Percentiles rank a stretch among this genome's conserved stretches.
These are phyloP conservation scores for Elaeis guineensis DNA, from an alignment of 176 grass and related monocot species.

Conservation along the genomic window DNA sequence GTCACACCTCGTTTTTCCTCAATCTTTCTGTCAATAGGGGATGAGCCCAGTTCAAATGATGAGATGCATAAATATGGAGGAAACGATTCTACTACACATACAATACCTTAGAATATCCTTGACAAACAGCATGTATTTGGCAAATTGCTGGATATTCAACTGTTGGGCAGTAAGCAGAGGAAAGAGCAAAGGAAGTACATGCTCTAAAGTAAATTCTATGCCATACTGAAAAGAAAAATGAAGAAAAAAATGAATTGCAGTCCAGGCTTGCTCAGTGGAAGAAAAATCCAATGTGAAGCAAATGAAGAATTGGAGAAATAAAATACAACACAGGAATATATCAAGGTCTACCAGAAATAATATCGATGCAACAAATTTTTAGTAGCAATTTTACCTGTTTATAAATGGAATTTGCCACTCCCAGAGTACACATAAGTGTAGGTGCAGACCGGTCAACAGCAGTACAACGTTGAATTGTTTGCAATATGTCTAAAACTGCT, in stretches of 20 bases:
- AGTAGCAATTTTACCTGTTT: conserved; percentile 57
- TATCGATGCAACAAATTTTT: not conserved
- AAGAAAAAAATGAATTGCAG: conserved; percentile 4
- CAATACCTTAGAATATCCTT: conserved; percentile 90
- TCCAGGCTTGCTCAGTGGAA: conserved; percentile 5
- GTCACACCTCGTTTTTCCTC: conserved; percentile 94
- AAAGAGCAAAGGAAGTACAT: conserved; percentile 82
- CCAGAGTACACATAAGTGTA: conserved; percentile 96
- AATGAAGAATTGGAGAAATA: not conserved
- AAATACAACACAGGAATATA: not conserved
- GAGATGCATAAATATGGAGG: not conserved
- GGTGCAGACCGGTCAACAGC: conserved; percentile 84
- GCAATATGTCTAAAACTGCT: conserved; percentile 60
- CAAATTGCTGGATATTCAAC: conserved; percentile 95
- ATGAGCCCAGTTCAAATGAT: conserved; percentile 12
- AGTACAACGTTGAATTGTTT: conserved; percentile 85
- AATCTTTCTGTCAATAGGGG: conserved; percentile 64
- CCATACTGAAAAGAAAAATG: conserved; percentile 48
- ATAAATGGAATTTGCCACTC: conserved; percentile 85
- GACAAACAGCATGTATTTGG: conserved; percentile 95
- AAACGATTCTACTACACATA: not conserved
- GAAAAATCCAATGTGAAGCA: not conserved
- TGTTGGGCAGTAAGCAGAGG: conserved; percentile 80
- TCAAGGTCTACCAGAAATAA: too few relatives aligned
- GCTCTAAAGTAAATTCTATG: conserved; percentile 74